These are phyloP conservation scores for Conidiobolus incongruus DNA, from an alignment of 371 early-diverging fungal species.

Conservation along the genomic window DNA sequence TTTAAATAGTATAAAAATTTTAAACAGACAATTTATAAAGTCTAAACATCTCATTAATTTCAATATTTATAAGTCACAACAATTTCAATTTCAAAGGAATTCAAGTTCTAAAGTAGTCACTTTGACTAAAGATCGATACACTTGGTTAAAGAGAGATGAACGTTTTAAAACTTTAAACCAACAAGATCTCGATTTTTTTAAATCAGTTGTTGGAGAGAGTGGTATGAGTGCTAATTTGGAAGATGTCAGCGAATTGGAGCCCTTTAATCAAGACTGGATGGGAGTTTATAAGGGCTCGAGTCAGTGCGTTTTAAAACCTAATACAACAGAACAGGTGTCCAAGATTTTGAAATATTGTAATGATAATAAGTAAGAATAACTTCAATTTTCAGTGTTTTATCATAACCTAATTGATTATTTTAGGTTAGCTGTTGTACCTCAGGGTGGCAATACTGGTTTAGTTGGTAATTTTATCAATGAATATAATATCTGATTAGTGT, in stretches of 20 bases:
- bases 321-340: slow-evolving; percentile 65
- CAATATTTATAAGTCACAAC: too few species aligned
- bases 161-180: too few species aligned
- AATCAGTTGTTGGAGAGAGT: not conserved
- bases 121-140: too few species aligned
- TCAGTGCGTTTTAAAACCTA: slow-evolving; percentile 65
- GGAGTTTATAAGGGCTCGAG: slow-evolving; percentile 71
- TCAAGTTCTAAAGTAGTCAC: too few species aligned
- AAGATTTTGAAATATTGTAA: slow-evolving; percentile 75
- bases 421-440: slow-evolving; percentile 79
- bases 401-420: not conserved
- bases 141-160: too few species aligned
- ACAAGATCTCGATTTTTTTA: not conserved
- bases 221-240: slow-evolving; percentile 11
- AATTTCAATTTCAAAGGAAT: too few species aligned
- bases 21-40: too few species aligned
- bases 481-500: not conserved
- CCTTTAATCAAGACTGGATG: slow-evolving; percentile 80
- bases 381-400: too few species aligned
- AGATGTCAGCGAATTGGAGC: slow-evolving; percentile 28
- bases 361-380: slow-evolving; percentile 32
- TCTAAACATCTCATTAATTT: too few species aligned
- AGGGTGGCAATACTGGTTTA: slow-evolving; percentile 92
- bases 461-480: slow-evolving; percentile 13
- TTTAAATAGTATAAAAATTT: too few species aligned